These are phyloP conservation scores for Casuarina cunninghamiana DNA, from an alignment of 306 rosid genomes.

Conservation along the genomic window DNA sequence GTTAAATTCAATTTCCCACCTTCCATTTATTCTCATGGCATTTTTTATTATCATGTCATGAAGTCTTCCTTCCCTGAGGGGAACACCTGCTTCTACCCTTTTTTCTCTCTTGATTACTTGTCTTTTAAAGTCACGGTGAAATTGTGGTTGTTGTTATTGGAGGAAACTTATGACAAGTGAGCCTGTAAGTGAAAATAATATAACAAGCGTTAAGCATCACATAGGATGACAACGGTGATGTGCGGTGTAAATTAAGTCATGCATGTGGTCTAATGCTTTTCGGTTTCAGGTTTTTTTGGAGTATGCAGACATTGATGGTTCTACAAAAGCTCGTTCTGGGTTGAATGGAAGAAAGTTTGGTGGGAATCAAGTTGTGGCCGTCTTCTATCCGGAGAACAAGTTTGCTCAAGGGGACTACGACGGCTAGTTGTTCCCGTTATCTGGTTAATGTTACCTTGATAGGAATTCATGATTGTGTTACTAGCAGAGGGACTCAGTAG, in stretches of 20 bases:
- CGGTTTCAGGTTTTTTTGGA: conserved; percentile 78
- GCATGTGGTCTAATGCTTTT: not conserved
- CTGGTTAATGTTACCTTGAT: not conserved
- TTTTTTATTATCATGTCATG: not conserved
- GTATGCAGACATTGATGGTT: conserved; percentile 78
- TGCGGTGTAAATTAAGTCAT: not conserved
- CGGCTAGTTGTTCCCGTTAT: conserved; percentile 40
- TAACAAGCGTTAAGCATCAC: not conserved
- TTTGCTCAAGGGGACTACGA: conserved; percentile 87
- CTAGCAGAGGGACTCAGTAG: not conserved
- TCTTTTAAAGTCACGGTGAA: not conserved
- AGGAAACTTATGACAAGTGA: not conserved
- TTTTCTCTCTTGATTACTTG: not conserved
- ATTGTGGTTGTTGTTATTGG: not conserved
- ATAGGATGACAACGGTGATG: not conserved
- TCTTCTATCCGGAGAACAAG: conserved; percentile 74
- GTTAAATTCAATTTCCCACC: conserved; percentile 30
- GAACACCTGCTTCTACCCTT: not conserved
- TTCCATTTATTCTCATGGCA: not conserved
- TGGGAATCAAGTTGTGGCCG: conserved; percentile 81
- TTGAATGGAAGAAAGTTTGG: conserved; percentile 88
- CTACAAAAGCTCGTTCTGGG: conserved; percentile 83
- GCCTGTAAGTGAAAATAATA: not conserved
- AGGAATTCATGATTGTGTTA: not conserved
- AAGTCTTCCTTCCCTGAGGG: not conserved